These are phyloP conservation scores for Fomitopsis palustris DNA, from an alignment of 1,284 basidiomycete species.

Conservation along the genomic window DNA sequence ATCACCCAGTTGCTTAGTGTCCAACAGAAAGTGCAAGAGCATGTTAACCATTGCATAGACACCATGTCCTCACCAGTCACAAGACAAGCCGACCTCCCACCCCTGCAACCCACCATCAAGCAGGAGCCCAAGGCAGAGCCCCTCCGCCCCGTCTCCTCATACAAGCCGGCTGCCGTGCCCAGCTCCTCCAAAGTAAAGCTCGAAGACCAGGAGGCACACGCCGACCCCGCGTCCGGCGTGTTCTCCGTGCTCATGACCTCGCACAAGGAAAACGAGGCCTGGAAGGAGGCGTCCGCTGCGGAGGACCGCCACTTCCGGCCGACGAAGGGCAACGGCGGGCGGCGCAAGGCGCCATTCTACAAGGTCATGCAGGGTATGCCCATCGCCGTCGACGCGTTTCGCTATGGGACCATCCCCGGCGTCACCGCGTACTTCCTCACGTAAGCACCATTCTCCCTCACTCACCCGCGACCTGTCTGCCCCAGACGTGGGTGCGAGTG, in stretches of 20 bases:
- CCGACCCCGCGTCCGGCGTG: slow-evolving; percentile 27
- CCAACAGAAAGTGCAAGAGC: slow-evolving; percentile 40
- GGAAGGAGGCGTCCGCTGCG: slow-evolving; percentile 71
- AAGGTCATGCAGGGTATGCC: slow-evolving; percentile 98
- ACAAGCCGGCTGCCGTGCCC: slow-evolving; percentile 5
- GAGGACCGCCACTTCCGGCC: slow-evolving; percentile 48
- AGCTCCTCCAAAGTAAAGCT: slow-evolving; percentile 3
- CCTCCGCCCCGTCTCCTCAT: slow-evolving; percentile 10
- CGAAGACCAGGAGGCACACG: background rate
- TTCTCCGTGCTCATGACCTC: slow-evolving; percentile 86
- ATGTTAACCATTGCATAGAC: slow-evolving; percentile 53
- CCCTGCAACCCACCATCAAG: background rate
- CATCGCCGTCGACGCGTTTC: slow-evolving; percentile 93
- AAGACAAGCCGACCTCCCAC: background rate
- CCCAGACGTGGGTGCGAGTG: too few relatives aligned
- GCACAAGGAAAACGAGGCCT: slow-evolving; percentile 74
- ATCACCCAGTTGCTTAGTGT: background rate
- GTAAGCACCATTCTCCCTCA: slow-evolving; percentile 40
- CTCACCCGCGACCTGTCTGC: too few relatives aligned
- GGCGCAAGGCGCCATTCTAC: slow-evolving; percentile 87
- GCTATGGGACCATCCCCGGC: slow-evolving; percentile 87
- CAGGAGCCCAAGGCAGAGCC: background rate
- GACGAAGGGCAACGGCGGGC: slow-evolving; percentile 49
- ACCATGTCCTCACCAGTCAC: slow-evolving; percentile 7
- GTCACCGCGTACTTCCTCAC: slow-evolving; percentile 89